A percentile compares a stretch with the other conserved stretches of the same genome.
phyloP scores from a whole-genome alignment of 257 asterid species.

The Nicotiana obtusifolia region DNA sequence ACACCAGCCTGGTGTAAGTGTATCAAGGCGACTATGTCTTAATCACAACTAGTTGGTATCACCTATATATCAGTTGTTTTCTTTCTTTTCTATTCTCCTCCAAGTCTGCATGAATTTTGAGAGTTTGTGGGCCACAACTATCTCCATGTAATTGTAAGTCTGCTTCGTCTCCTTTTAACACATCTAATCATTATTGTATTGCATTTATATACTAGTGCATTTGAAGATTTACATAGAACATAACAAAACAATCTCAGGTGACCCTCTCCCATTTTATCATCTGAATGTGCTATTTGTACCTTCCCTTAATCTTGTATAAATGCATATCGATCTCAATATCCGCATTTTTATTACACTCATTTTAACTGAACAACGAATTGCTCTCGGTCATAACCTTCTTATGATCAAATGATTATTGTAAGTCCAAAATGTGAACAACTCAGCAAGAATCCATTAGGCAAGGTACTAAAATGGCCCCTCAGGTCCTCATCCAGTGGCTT shows the following conservation, averaged over 20 bases:
- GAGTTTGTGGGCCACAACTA: background rate
- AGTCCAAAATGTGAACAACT: background rate
- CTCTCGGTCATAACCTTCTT: background rate
- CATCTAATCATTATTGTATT: background rate
- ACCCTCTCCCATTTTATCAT: background rate
- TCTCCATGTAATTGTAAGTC: background rate
- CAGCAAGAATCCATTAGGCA: background rate
- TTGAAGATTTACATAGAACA: background rate
- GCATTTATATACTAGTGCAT: background rate
- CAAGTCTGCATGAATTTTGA: background rate
- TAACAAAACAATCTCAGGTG: background rate
- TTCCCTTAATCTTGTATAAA: background rate
- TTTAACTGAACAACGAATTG: background rate
- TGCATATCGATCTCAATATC: too few species aligned
- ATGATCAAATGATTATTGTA: background rate
- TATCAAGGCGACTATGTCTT: background rate
- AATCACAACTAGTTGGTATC: background rate
- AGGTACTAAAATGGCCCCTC: background rate
- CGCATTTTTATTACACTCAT: background rate
- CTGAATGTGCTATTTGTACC: background rate
- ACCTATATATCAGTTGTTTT: background rate
- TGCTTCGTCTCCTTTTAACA: background rate
- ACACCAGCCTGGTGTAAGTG: background rate
- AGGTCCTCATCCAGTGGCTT: background rate
- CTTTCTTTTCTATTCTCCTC: background rate